phyloP scores from a whole-genome alignment of 345 rosid genomes.

The Gossypium ekmanianum region DNA sequence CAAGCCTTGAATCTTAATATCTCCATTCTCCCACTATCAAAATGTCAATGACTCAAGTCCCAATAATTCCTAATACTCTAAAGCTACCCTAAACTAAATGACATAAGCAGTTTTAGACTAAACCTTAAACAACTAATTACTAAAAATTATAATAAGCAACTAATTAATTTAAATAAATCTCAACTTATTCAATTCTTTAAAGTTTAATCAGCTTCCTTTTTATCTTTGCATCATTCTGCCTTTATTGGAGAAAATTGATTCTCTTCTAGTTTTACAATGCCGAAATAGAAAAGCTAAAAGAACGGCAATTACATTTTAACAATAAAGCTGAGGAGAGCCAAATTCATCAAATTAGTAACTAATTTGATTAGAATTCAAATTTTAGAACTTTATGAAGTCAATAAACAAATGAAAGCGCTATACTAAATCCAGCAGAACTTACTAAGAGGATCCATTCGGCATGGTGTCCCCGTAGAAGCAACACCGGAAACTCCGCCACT shows the following conservation, averaged over 20 bases:
- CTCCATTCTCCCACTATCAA: neutral
- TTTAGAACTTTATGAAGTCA: neutral
- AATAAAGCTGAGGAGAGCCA: neutral
- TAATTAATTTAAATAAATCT: neutral
- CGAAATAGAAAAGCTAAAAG: neutral
- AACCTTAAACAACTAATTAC: neutral
- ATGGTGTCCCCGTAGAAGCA: constrained; percentile 68
- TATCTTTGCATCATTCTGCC: neutral
- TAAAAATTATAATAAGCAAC: neutral
- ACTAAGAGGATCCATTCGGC: constrained; percentile 84
- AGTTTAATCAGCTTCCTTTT: neutral
- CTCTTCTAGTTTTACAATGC: neutral
- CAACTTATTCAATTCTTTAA: neutral
- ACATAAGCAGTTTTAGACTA: neutral
- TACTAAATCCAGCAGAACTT: constrained; percentile 30
- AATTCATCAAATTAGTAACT: neutral
- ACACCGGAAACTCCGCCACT: constrained; percentile 74
- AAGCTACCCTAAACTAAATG: neutral
- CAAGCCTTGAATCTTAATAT: neutral
- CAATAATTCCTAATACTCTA: neutral
- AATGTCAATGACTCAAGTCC: neutral
- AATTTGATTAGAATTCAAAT: neutral
- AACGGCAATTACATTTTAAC: neutral
- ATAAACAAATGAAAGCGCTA: neutral
- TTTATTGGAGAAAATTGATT: neutral